Conservation (phyloP, 2,329 filamentous ascomycete species). For the Ophiostoma fasciatum region DNA sequence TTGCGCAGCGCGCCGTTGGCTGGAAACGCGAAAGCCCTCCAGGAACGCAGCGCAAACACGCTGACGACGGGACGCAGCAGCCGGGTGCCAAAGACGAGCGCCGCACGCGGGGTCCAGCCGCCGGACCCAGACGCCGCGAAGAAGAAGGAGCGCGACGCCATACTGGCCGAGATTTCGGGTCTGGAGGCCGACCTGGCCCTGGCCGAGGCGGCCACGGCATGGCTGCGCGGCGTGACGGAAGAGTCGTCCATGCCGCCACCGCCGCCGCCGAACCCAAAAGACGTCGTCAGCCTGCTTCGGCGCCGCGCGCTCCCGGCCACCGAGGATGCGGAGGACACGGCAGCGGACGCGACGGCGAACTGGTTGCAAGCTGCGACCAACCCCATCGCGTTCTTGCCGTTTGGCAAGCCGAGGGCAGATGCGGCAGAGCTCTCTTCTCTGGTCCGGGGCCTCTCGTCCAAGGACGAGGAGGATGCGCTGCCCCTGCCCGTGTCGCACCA, state of each 20-base stretch:
- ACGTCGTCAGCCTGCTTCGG: constrained; percentile 26
- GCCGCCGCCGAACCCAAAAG: constrained; percentile 17
- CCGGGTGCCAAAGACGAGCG: too few relatives aligned
- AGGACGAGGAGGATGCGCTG: constrained; percentile 17
- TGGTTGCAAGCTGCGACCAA: constrained; percentile 35
- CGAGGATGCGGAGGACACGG: constrained; percentile 15
- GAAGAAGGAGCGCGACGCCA: constrained; percentile 33
- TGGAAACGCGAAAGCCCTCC: not conserved
- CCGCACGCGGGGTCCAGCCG: constrained; percentile 26
- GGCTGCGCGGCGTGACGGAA: constrained; percentile 22
- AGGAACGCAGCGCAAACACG: too few relatives aligned
- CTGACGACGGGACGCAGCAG: too few relatives aligned
- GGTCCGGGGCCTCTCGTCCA: constrained; percentile 13
- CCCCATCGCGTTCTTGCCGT: constrained; percentile 36
- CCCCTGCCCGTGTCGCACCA: constrained; percentile 43
- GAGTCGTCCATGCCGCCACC: not conserved
- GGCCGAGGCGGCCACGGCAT: constrained; percentile 42
- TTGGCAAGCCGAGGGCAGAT: constrained; percentile 23
- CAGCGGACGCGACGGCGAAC: constrained; percentile 20
- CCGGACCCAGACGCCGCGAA: constrained; percentile 32
- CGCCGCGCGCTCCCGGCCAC: constrained; percentile 25
- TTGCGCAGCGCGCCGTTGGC: too few relatives aligned
- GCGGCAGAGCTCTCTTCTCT: constrained; percentile 14
- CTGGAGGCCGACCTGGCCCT: constrained; percentile 44
- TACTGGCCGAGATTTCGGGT: constrained; percentile 39